A percentile compares a stretch with the other conserved stretches of the same genome.
phyloP scores from a whole-genome alignment of 495 filamentous ascomycete genomes.

The Talaromyces ruber region DNA sequence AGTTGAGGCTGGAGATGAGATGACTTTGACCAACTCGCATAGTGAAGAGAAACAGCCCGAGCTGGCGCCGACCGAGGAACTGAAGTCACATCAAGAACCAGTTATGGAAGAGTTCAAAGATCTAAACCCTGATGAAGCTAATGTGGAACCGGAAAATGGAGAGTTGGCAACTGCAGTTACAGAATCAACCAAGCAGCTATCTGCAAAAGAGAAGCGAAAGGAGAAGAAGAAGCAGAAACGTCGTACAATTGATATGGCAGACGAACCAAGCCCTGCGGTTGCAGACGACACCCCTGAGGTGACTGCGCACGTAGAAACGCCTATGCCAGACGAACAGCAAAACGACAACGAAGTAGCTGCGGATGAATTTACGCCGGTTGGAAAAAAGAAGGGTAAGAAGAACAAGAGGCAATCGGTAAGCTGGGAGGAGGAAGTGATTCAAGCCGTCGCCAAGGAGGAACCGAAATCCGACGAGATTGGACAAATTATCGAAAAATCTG shows the following conservation, averaged over 20 bases:
- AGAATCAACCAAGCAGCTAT: slow-evolving; percentile 20
- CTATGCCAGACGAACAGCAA: neutral
- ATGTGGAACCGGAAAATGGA: slow-evolving; percentile 12
- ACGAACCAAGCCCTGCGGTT: neutral
- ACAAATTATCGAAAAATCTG: neutral
- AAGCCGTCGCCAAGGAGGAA: neutral
- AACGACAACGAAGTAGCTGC: neutral
- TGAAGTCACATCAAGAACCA: slow-evolving; percentile 6
- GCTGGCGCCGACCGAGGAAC: neutral
- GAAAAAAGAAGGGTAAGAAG: slow-evolving; percentile 40
- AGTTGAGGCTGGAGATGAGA: neutral
- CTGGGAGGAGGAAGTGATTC: slow-evolving; percentile 4
- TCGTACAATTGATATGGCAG: slow-evolving; percentile 15
- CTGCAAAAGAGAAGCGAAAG: slow-evolving; percentile 35
- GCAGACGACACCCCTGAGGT: slow-evolving; percentile 14
- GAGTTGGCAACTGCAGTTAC: slow-evolving; percentile 8
- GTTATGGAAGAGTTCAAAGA: slow-evolving; percentile 8
- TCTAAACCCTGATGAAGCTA: neutral
- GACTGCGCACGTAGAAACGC: neutral
- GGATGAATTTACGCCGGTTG: slow-evolving; percentile 27
- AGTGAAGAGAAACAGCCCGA: neutral
- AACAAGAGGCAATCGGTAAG: slow-evolving; percentile 20
- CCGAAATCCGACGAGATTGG: neutral
- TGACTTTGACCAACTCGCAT: neutral
- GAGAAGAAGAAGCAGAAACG: slow-evolving; percentile 35